Evolutionary conservation across 345 rosid genomes (phyloP).

Genomic region (Syzygium aqueum): DNA sequence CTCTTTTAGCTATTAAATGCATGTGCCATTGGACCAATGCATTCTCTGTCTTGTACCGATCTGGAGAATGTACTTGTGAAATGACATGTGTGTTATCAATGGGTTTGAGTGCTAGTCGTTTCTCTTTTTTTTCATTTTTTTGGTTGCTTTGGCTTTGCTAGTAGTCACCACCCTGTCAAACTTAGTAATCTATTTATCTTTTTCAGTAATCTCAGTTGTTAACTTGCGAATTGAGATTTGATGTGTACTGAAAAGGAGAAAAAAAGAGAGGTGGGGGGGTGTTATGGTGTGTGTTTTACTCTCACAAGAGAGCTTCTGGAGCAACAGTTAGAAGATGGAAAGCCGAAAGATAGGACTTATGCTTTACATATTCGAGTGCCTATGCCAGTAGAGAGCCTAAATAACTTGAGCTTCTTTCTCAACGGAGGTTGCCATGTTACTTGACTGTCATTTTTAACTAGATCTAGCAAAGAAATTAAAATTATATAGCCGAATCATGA

Average conservation of each 20-base stretch:
- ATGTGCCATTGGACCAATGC: not conserved
- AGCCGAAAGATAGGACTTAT: not conserved
- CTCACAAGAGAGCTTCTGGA: not conserved
- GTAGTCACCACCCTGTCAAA: not conserved
- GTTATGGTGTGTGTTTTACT: not conserved
- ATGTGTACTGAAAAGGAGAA: not conserved
- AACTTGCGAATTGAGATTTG: not conserved
- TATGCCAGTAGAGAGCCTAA: not conserved
- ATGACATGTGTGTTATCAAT: not conserved
- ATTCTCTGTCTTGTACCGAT: not conserved
- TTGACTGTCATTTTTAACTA: not conserved
- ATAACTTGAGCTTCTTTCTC: not conserved
- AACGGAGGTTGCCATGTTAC: not conserved
- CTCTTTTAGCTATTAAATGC: not conserved
- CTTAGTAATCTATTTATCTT: not conserved
- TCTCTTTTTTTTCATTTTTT: not conserved
- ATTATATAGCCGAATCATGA: not conserved
- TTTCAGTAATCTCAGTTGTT: not conserved
- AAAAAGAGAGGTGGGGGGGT: not conserved
- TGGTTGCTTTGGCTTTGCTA: not conserved
- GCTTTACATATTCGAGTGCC: not conserved
- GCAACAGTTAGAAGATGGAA: not conserved
- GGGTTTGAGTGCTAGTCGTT: not conserved
- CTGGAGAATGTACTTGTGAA: not conserved
- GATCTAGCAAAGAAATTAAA: not conserved